Conservation (phyloP, 169 alveolate species). For the Cryptosporidium muris region DNA sequence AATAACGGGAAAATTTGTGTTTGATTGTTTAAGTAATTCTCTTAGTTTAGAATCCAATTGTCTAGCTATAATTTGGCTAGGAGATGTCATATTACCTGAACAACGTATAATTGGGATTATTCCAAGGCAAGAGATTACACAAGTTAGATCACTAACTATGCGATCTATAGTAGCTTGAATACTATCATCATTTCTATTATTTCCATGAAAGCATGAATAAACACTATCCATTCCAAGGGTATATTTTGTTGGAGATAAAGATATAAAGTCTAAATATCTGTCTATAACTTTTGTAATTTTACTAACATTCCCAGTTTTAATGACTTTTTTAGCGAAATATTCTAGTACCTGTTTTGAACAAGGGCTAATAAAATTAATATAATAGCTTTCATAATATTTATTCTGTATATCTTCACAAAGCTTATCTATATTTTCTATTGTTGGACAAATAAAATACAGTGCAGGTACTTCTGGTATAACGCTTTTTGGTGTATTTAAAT, state of each 20-base stretch:
- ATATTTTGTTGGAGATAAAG: slow-evolving; percentile 81
- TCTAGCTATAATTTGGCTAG: slow-evolving; percentile 82
- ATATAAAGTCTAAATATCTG: slow-evolving; percentile 83
- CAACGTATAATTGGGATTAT: slow-evolving; percentile 82
- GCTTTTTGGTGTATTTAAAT: slow-evolving; percentile 77
- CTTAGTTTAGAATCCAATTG: slow-evolving; percentile 78
- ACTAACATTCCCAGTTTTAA: slow-evolving; percentile 79
- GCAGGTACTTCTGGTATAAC: slow-evolving; percentile 88
- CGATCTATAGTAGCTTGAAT: slow-evolving; percentile 72
- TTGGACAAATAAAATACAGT: slow-evolving; percentile 84
- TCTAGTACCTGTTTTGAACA: slow-evolving; percentile 78
- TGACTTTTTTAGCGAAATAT: slow-evolving; percentile 81
- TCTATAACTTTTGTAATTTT: slow-evolving; percentile 85
- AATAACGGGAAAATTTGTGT: slow-evolving; percentile 72
- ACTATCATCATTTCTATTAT: slow-evolving; percentile 68
- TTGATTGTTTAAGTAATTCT: slow-evolving; percentile 74
- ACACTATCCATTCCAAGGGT: slow-evolving; percentile 82
- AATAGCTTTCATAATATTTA: slow-evolving; percentile 78
- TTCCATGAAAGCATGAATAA: slow-evolving; percentile 76
- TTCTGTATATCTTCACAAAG: slow-evolving; percentile 72
- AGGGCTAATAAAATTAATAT: slow-evolving; percentile 83
- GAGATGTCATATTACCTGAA: slow-evolving; percentile 76
- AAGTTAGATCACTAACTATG: slow-evolving; percentile 80
- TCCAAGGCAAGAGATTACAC: slow-evolving; percentile 82
- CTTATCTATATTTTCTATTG: slow-evolving; percentile 77